phyloP scores from a whole-genome alignment of 2,329 filamentous ascomycete genomes.

The Fusarium floridanum region DNA sequence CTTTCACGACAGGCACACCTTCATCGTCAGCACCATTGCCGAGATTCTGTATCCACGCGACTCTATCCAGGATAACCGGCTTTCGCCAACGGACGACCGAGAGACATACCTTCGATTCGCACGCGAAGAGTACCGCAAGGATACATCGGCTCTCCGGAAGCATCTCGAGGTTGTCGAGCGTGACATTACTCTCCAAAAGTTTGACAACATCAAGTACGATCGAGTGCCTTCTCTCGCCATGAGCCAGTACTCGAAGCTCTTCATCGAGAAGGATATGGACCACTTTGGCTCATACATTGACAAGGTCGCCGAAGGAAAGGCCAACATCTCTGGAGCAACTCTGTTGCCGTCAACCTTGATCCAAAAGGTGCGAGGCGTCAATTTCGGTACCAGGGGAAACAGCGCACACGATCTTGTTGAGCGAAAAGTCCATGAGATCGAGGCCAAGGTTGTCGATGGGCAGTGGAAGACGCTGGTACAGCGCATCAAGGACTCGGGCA shows the following conservation, averaged over 20 bases:
- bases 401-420: conserved; percentile 40
- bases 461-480: conserved; percentile 72
- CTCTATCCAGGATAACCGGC: conserved; percentile 44
- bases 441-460: conserved; percentile 56
- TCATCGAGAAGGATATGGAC: conserved; percentile 63
- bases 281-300: conserved; percentile 64
- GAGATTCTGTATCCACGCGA: conserved; percentile 63
- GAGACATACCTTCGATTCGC: conserved; percentile 66
- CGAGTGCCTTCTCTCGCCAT: conserved; percentile 69
- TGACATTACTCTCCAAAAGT: conserved; percentile 60
- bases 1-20: conserved; percentile 71
- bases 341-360: conserved; percentile 66
- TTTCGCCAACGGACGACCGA: conserved; percentile 55
- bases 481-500: conserved; percentile 67
- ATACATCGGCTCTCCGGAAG: conserved; percentile 65
- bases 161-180: conserved; percentile 67
- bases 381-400: not conserved
- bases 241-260: conserved; percentile 63
- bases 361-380: conserved; percentile 7
- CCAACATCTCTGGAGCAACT: conserved; percentile 67
- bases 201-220: conserved; percentile 67
- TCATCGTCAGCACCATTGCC: conserved; percentile 68
- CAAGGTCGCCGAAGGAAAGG: conserved; percentile 61
- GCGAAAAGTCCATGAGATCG: conserved; percentile 49
- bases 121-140: conserved; percentile 66